A percentile compares a stretch with the other conserved stretches of the same genome.
Evolutionary conservation across 2,329 filamentous ascomycete species (phyloP).

Genomic region (Xylaria sp.): DNA sequence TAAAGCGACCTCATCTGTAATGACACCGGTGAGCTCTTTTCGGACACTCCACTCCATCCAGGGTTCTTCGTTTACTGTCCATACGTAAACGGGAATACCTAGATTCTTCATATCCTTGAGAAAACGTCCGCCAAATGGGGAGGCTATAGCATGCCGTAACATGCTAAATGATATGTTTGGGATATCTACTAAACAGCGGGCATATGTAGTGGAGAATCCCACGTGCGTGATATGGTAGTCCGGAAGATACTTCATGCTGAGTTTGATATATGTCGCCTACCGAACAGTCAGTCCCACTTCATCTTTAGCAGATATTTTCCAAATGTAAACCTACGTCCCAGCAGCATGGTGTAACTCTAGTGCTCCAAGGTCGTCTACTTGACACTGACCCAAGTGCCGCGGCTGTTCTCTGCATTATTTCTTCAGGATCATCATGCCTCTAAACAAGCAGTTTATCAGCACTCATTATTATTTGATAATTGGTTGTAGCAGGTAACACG

Average conservation of each 20-base stretch:
- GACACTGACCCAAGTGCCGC: constrained; percentile 67
- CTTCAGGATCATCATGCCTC: constrained; percentile 75
- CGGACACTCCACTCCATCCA: constrained; percentile 85
- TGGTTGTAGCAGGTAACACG: neutral
- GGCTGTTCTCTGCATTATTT: constrained; percentile 76
- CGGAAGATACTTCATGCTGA: constrained; percentile 70
- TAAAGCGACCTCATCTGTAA: constrained; percentile 82
- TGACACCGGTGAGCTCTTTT: constrained; percentile 77
- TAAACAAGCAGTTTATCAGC: constrained; percentile 46
- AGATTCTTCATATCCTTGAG: constrained; percentile 66
- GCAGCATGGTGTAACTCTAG: constrained; percentile 80
- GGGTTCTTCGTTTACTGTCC: constrained; percentile 85
- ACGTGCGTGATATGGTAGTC: constrained; percentile 74
- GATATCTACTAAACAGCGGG: constrained; percentile 72
- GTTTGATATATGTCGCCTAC: constrained; percentile 73
- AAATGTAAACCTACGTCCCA: constrained; percentile 71
- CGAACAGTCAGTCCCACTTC: constrained; percentile 2
- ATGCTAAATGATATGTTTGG: constrained; percentile 83
- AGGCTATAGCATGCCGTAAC: constrained; percentile 73
- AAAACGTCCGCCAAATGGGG: constrained; percentile 74
- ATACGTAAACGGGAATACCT: constrained; percentile 73
- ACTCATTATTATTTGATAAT: neutral
- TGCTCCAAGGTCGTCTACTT: constrained; percentile 69
- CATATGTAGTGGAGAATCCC: constrained; percentile 72
- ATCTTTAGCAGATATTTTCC: neutral